Base-by-base conservation (phyloP, 2,329 filamentous ascomycete genomes). In the Rosellinia necatrix region DNA sequence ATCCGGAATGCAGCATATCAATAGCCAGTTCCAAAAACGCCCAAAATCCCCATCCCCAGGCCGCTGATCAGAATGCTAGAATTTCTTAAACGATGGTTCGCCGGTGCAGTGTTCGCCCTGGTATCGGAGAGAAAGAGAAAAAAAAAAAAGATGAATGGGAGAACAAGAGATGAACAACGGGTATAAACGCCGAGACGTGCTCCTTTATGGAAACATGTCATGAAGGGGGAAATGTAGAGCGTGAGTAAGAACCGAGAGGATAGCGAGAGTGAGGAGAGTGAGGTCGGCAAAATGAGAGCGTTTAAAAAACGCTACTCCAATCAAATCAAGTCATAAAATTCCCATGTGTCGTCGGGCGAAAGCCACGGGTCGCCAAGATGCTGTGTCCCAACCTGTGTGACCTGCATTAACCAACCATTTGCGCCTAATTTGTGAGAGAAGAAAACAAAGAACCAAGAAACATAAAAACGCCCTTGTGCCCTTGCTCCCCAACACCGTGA, bases 141-240 rank as follows among this genome's bases (percentile, higher is more conserved):
- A 32, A 30, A 4, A 19, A 35, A 22, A 10, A 24, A 9, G 30
- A 17, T 30, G 27, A 30, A 12, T 30, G 27, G 27, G 27, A 25
- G 24, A 6, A 22, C 12, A 27, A n/a, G 19, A 40, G 17, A 6
- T 17, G 25, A 30, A 32, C 37, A 48, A 29, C 21, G 44, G 54
- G 49, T 57, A 58, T 57, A 57, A 47, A 22, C 17, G 25, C 50
- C 44, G 48, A 41, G 54, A 50, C 32, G 21, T 35, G 41, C 48
- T 56, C 44, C 56, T 56, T 56, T 7, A 44, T 47, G 42, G 49
- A 56, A 55, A 52, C 43, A 50, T 30, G 34, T 22, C 43, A 24
- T 21, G 17, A n/a, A n/a, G n/a, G n/a, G 27, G 13, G 25, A 49
- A 38, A 13, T 41, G 44, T 15, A 40, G 13, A 30, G 29, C 19